Evolutionary conservation across 2,329 filamentous ascomycete species (phyloP), one percentile per base, ranked within the genome.

Genomic region (Cucurbitaria berberidis): DNA sequence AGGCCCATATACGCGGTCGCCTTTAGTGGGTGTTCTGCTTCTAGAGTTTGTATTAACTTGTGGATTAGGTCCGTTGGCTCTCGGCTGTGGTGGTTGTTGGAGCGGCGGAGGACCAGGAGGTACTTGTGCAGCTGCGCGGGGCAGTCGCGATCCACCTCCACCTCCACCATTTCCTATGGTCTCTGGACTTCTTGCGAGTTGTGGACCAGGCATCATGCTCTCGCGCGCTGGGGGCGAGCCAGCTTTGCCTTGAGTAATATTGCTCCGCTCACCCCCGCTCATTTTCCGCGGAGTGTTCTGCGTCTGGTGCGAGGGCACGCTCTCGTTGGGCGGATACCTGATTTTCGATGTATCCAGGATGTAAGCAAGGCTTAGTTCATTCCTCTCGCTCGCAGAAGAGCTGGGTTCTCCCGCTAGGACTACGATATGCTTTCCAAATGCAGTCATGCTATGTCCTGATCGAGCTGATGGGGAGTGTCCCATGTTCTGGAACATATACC

Each of bases 401-500:
- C 93, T 98, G 13, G 95, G 95, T 75, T 99, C 96, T 60, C 95
- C 95, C 32, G 91, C 96, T 27, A 98, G 82, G 35, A 98, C 91
- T 42, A 98, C 88, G 58, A 99, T 88, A 54, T 93, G 90, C 74
- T 96, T 97, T 26, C 91, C 91, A 58, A 93, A 91, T 2, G 92
- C 88, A 2, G 95, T 98, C 95, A 99, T 98, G 74, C 92, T 97
- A 74, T 99, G 95, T 1, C 95, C 95, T 15, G 93, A 98, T 55
- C 95, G 85, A 27, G 95, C 88, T 3, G 93, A 97, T 0, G 95
- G 95, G 1, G 93, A 96, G 3, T 93, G 93, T 0, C 95, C 95
- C 95, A 99, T 99, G 71, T 99, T 99, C 71, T 99, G 95, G 77
- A 99, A 99, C 30, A 95, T 99, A 74, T 98, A 99, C 95, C 95